phyloP scores from a whole-genome alignment of 2,329 filamentous ascomycete species.

The Fusarium stilboides region DNA sequence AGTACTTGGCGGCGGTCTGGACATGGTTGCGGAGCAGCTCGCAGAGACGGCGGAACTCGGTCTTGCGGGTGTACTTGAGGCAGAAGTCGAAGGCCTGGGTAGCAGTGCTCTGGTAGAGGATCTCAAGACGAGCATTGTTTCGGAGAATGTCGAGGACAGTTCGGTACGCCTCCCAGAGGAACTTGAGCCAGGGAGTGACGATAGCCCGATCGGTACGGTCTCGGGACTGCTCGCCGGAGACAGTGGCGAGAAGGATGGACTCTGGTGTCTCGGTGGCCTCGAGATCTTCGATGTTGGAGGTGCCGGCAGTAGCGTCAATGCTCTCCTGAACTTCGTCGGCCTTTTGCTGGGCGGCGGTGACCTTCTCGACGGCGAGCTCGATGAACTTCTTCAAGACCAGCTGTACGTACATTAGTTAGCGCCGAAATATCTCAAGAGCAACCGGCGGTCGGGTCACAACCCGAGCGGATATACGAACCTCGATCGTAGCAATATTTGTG shows the following conservation, averaged over 20 bases:
- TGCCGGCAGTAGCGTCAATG: conserved; percentile 77
- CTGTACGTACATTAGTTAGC: conserved; percentile 58
- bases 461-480: conserved; percentile 69
- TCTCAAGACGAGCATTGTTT: conserved; percentile 97
- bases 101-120: conserved; percentile 98
- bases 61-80: conserved; percentile 98
- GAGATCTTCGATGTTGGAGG: conserved; percentile 89
- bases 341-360: conserved; percentile 94
- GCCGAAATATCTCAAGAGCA: conserved; percentile 21
- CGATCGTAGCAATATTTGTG: conserved; percentile 97
- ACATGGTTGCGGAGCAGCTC: conserved; percentile 98
- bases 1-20: conserved; percentile 99
- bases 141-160: conserved; percentile 98
- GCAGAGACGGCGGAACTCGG: conserved; percentile 97
- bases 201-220: conserved; percentile 98
- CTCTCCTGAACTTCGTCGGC: conserved; percentile 94
- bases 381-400: conserved; percentile 98
- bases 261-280: conserved; percentile 98
- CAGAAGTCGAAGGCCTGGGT: conserved; percentile 99
- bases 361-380: conserved; percentile 95
- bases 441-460: conserved; percentile 7
- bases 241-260: conserved; percentile 96
- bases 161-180: conserved; percentile 99
- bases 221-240: conserved; percentile 96
- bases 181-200: conserved; percentile 99